A percentile compares a stretch with the other conserved stretches of the same genome.
Conservation (phyloP, 108 stramenopile species). For the Chaetoceros muelleri region DNA sequence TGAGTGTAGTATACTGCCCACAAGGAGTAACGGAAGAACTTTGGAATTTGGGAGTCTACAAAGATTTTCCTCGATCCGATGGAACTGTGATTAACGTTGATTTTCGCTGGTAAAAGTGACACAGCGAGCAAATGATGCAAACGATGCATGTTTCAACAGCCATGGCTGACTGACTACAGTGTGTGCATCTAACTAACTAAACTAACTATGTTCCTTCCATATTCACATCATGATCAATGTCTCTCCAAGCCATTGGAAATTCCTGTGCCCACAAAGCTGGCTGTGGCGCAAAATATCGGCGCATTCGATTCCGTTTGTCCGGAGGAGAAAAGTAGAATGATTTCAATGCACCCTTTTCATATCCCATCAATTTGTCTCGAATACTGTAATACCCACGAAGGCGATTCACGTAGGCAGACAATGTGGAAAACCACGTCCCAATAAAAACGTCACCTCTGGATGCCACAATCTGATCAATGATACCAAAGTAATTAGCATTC, state of each 20-base stretch:
- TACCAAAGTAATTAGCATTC: slow-evolving; percentile 59
- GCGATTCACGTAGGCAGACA: slow-evolving; percentile 59
- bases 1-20: slow-evolving; percentile 56
- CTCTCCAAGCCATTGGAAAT: slow-evolving; percentile 69
- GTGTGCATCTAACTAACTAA: too few relatives aligned
- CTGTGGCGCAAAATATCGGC: not conserved
- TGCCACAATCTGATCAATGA: slow-evolving; percentile 86
- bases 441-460: slow-evolving; percentile 53
- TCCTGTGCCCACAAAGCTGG: slow-evolving; percentile 28
- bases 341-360: slow-evolving; percentile 36
- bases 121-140: too few relatives aligned
- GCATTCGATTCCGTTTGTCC: slow-evolving; percentile 10
- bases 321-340: slow-evolving; percentile 49
- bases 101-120: not conserved
- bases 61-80: not conserved
- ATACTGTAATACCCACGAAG: slow-evolving; percentile 62
- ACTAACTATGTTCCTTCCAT: too few relatives aligned
- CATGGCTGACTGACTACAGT: too few relatives aligned
- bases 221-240: slow-evolving; percentile 64
- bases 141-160: too few relatives aligned
- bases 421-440: slow-evolving; percentile 75
- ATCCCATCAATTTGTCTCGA: slow-evolving; percentile 45
- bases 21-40: slow-evolving; percentile 39
- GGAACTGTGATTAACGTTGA: not conserved
- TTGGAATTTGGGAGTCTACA: slow-evolving; percentile 13